A percentile compares a stretch with the other conserved stretches of the same genome.
phyloP scores from a whole-genome alignment of 2,329 filamentous ascomycete genomes.

The Pestalotiopsis sp. region DNA sequence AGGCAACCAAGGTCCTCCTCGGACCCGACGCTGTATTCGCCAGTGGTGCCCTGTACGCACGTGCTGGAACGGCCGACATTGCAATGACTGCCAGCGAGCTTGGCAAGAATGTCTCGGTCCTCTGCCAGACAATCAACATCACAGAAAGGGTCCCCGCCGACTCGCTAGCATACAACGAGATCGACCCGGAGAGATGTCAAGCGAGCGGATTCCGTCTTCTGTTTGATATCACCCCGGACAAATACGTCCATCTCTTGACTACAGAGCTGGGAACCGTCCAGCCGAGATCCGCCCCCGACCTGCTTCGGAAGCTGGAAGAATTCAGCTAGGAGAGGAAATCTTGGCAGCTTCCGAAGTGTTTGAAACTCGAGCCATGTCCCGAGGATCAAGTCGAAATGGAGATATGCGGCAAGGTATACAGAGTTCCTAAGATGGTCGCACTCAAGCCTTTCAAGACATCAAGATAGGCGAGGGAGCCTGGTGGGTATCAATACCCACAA shows the following conservation, averaged over 20 bases:
- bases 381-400: conserved; percentile 7
- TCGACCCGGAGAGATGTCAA: conserved; percentile 72
- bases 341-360: background rate
- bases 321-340: conserved; percentile 41
- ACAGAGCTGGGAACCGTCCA: conserved; percentile 89
- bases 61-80: conserved; percentile 83
- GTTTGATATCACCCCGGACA: conserved; percentile 89
- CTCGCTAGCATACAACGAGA: conserved; percentile 92
- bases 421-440: conserved; percentile 1
- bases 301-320: conserved; percentile 61
- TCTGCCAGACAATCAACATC: conserved; percentile 96
- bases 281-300: conserved; percentile 78
- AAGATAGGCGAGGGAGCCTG: background rate
- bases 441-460: conserved; percentile 5
- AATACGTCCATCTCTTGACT: conserved; percentile 85
- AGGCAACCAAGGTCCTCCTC: conserved; percentile 72
- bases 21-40: conserved; percentile 95
- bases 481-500: background rate
- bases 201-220: conserved; percentile 65
- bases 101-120: conserved; percentile 81
- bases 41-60: conserved; percentile 88
- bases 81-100: conserved; percentile 80
- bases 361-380: background rate
- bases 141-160: conserved; percentile 84
- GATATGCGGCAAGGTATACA: conserved; percentile 6